Percentiles rank a stretch among this genome's conserved stretches.
These are phyloP conservation scores for Lecanicillium sp. DNA, from an alignment of 2,329 filamentous ascomycete species.

Conservation along the genomic window DNA sequence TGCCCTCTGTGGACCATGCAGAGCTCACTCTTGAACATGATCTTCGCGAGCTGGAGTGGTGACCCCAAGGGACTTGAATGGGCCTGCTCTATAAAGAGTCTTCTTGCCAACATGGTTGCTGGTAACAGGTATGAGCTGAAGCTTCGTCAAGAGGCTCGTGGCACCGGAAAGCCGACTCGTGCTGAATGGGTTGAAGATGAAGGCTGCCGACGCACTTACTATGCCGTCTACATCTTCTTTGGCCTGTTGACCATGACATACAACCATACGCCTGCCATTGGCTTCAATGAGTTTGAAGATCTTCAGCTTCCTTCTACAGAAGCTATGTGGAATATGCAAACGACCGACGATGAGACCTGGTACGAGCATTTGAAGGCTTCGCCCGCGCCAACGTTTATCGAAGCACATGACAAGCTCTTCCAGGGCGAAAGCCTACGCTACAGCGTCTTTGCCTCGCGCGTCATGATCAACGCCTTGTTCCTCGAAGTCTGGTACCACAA, in stretches of 20 bases:
- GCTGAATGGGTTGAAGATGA: constrained; percentile 96
- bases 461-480: constrained; percentile 98
- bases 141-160: constrained; percentile 80
- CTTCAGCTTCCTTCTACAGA: constrained; percentile 89
- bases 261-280: constrained; percentile 96
- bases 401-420: constrained; percentile 92
- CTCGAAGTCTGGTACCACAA: constrained; percentile 99
- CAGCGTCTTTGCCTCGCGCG: constrained; percentile 91
- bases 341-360: constrained; percentile 74
- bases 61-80: constrained; percentile 96
- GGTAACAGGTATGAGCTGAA: constrained; percentile 96
- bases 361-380: constrained; percentile 65
- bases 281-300: constrained; percentile 96
- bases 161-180: constrained; percentile 65
- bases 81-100: constrained; percentile 97
- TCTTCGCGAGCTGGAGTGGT: constrained; percentile 98
- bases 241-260: constrained; percentile 90
- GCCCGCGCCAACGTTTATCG: constrained; percentile 76
- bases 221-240: constrained; percentile 98
- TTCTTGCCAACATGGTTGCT: constrained; percentile 96
- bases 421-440: constrained; percentile 86
- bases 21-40: constrained; percentile 93
- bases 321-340: constrained; percentile 83
- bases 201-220: constrained; percentile 92
- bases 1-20: constrained; percentile 99